Evolutionary conservation across 2,329 filamentous ascomycete species (phyloP).

Genomic region (Thermomyces lanuginosus): DNA sequence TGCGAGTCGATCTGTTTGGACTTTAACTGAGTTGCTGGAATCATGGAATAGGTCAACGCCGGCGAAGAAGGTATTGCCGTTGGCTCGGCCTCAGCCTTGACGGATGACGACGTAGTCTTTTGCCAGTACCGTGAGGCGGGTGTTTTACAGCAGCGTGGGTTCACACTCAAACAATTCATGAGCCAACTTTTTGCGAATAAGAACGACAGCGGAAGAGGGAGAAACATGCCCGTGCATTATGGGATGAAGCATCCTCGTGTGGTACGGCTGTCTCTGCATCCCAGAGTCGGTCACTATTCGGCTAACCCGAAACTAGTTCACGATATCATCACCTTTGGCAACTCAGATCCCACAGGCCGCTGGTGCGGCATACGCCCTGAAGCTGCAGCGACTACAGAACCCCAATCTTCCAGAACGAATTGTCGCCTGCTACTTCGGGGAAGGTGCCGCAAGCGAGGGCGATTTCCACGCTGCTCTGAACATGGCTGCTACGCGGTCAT

Average conservation of each 20-base stretch:
- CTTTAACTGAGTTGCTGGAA: neutral
- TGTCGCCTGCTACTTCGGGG: conserved; percentile 74
- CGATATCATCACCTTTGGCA: conserved; percentile 69
- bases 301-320: conserved; percentile 40
- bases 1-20: neutral
- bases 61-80: conserved; percentile 91
- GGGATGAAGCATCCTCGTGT: conserved; percentile 72
- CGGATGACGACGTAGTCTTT: conserved; percentile 77
- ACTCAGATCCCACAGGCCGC: conserved; percentile 82
- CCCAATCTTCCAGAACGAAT: conserved; percentile 51
- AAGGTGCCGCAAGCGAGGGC: conserved; percentile 77
- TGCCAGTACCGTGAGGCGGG: conserved; percentile 90
- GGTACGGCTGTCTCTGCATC: conserved; percentile 30
- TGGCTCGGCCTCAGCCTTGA: conserved; percentile 67
- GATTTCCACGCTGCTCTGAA: conserved; percentile 87
- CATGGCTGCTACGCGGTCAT: conserved; percentile 76
- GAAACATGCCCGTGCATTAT: conserved; percentile 98
- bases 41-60: conserved; percentile 43
- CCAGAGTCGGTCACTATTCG: neutral
- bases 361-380: conserved; percentile 74
- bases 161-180: conserved; percentile 82
- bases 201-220: conserved; percentile 61
- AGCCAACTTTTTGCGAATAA: conserved; percentile 80
- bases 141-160: conserved; percentile 78
- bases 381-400: conserved; percentile 59